Percentiles rank a stretch among this genome's conserved stretches.
Evolutionary conservation across 2,329 filamentous ascomycete species (phyloP).

Genomic region (Alternaria angustiovoidea): DNA sequence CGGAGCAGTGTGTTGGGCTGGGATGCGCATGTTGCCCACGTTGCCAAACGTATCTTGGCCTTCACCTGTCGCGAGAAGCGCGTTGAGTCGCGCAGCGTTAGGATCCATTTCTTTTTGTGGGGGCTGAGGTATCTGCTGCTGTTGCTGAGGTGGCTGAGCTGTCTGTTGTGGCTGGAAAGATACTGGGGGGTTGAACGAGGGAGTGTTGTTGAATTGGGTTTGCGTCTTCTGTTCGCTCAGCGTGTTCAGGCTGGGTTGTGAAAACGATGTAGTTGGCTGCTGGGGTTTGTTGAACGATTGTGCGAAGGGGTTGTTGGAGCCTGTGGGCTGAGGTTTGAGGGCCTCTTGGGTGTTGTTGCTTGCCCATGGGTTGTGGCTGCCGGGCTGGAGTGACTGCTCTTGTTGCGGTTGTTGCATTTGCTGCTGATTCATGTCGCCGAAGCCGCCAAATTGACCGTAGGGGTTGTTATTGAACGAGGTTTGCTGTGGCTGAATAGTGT

Average conservation of each 20-base stretch:
- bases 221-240: conserved; percentile 87
- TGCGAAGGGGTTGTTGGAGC: conserved; percentile 98
- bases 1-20: conserved; percentile 93
- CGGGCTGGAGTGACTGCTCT: conserved; percentile 73
- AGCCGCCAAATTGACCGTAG: conserved; percentile 48
- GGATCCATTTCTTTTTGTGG: conserved; percentile 60
- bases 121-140: conserved; percentile 52
- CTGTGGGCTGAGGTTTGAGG: conserved; percentile 84
- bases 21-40: conserved; percentile 93
- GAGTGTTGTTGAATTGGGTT: conserved; percentile 64
- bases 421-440: conserved; percentile 44
- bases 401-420: conserved; percentile 56
- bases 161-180: conserved; percentile 54
- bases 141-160: conserved; percentile 53
- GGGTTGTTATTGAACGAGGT: conserved; percentile 63
- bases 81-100: conserved; percentile 78
- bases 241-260: conserved; percentile 75
- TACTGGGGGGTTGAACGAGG: conserved; percentile 57
- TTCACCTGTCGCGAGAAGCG: conserved; percentile 84
- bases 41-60: conserved; percentile 98
- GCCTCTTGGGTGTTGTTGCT: conserved; percentile 65
- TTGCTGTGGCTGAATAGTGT: conserved; percentile 63
- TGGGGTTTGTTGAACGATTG: conserved; percentile 66
- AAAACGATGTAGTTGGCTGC: conserved; percentile 64
- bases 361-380: conserved; percentile 95